phyloP scores from a whole-genome alignment of 495 filamentous ascomycete species.

The Oleoguttula mirabilis region DNA sequence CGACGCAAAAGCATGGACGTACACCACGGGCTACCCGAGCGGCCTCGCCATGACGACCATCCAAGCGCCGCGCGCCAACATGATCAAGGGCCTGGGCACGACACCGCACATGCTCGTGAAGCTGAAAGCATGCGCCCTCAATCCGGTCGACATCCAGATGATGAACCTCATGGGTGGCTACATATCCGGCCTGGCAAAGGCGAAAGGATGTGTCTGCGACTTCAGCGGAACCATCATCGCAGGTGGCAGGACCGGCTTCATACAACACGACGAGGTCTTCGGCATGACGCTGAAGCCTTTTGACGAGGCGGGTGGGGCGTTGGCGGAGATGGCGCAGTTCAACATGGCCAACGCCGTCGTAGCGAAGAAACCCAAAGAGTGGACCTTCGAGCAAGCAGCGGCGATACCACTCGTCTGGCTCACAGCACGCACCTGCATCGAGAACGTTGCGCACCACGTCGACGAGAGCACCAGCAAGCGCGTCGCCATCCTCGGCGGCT shows the following conservation, averaged over 20 bases:
- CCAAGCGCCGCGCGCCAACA: slow-evolving; percentile 7
- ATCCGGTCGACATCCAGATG: slow-evolving; percentile 28
- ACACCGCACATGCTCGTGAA: slow-evolving; percentile 22
- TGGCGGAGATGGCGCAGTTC: slow-evolving; percentile 18
- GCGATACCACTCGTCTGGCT: slow-evolving; percentile 24
- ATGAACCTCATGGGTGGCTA: slow-evolving; percentile 21
- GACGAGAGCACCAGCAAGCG: slow-evolving; percentile 17
- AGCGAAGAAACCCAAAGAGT: slow-evolving; percentile 21
- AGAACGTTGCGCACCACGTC: slow-evolving; percentile 18
- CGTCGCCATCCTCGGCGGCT: slow-evolving; percentile 21
- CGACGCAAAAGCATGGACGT: slow-evolving; percentile 15
- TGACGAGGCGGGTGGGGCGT: slow-evolving; percentile 9
- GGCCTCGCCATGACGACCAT: slow-evolving; percentile 9
- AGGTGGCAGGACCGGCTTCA: slow-evolving; percentile 19
- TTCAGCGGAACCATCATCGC: slow-evolving; percentile 22
- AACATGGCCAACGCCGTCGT: slow-evolving; percentile 15
- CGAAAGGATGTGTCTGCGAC: slow-evolving; percentile 20
- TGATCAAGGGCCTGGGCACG: slow-evolving; percentile 11
- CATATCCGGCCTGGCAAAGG: slow-evolving; percentile 16
- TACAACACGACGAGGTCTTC: slow-evolving; percentile 21
- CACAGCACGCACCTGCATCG: slow-evolving; percentile 24
- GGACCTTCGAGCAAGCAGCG: slow-evolving; percentile 23
- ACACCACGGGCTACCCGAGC: slow-evolving; percentile 9
- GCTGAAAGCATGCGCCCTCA: slow-evolving; percentile 25
- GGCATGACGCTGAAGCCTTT: slow-evolving; percentile 24